phyloP scores from a whole-genome alignment of 345 rosid species.

The Salix brachista region DNA sequence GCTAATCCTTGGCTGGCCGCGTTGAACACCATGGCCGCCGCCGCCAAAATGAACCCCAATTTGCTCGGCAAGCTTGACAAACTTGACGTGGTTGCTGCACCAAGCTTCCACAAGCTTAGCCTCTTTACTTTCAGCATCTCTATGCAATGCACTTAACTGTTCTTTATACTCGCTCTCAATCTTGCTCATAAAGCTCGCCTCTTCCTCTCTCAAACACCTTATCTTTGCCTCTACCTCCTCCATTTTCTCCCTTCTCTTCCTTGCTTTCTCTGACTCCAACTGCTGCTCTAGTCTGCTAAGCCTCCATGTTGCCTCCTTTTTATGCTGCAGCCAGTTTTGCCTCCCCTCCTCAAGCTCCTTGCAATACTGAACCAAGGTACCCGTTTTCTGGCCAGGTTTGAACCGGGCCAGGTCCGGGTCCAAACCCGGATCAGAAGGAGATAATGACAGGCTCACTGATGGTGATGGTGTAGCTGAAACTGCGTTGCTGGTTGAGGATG shows the following conservation, averaged over 20 bases:
- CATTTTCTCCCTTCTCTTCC: constrained; percentile 73
- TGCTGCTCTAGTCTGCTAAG: constrained; percentile 85
- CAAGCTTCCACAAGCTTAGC: constrained; percentile 25
- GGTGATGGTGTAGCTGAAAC: background rate
- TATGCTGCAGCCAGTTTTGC: constrained; percentile 66
- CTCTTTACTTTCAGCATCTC: constrained; percentile 84
- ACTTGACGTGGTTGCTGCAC: constrained; percentile 17
- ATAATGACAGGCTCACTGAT: background rate
- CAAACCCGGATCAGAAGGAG: background rate
- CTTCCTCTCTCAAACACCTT: constrained; percentile 85
- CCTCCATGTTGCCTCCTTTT: constrained; percentile 96
- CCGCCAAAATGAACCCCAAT: constrained; percentile 13
- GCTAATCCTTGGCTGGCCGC: background rate
- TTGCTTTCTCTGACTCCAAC: constrained; percentile 80
- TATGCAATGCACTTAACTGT: constrained; percentile 52
- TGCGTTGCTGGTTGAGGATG: background rate
- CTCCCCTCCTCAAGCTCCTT: constrained; percentile 92
- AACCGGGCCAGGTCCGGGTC: background rate
- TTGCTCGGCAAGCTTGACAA: constrained; percentile 17
- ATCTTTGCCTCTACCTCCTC: constrained; percentile 84
- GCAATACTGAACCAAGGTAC: constrained; percentile 67
- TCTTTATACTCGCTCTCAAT: constrained; percentile 80
- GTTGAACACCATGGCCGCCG: too few species aligned
- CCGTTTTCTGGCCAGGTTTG: constrained; percentile 40
- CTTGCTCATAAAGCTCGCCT: constrained; percentile 59